Evolutionary conservation across 2,329 filamentous ascomycete species (phyloP), one percentile per base, ranked within the genome.

Genomic region (Scedosporium minutisporum): DNA sequence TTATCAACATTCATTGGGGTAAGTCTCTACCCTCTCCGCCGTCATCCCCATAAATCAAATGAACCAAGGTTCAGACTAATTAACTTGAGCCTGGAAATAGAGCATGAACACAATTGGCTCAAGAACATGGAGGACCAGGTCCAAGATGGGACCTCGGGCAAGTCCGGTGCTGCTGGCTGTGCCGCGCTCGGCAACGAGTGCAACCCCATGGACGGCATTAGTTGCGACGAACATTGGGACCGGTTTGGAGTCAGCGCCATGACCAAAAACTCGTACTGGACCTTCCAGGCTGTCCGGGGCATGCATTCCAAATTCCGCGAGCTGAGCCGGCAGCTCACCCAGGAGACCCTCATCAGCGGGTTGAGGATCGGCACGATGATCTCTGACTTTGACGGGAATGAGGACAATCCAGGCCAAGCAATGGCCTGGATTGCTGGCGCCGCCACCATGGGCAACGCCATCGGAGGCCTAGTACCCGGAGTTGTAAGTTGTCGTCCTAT

Each of bases 211-310:
- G 41, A 61, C 23, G 58, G 38, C 10, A 41, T 63, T 27, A 61
- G 41, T 6, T 63, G 62, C 48, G 42, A 55, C 42, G 57, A 23
- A 6, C 62, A 63, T 16, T 63, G 38, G 21, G 62, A 63, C 21
- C 16, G 16, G n/a, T 53, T 25, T 48, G 62, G 62, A 4, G 44
- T 29, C 44, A 57, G 27, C 16, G 58, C 57, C 5, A 16, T 63
- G 5, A 51, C 23, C 6, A 63, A 63, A 29, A 55, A 6, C 12
- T 53, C 63, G 18, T 64, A 64, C 60, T 64, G 63, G 63, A 59
- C 48, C 46, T 64, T 64, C 57, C 63, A 64, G 33, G 55, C 63
- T n/a, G 63, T 64, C 6, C 62, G 59, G 44, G 63, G 63, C 60
- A 62, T 64, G 63, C 63, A 64, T 29, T 55, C 42, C 25, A 64